phyloP scores from a whole-genome alignment of 2,329 filamentous ascomycete genomes.

The Orbilia quercus region DNA sequence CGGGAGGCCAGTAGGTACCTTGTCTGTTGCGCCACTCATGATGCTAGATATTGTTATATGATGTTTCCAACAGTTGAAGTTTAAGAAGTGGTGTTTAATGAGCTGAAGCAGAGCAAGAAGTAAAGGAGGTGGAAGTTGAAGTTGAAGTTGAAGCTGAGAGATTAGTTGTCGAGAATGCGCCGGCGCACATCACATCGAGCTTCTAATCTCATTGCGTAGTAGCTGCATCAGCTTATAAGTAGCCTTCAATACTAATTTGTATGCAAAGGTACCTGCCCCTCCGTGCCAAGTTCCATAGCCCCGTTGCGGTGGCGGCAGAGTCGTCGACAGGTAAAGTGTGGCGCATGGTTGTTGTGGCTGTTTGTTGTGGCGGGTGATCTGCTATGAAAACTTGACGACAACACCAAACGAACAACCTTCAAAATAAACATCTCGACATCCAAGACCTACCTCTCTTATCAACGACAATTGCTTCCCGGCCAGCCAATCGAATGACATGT shows the following conservation, averaged over 20 bases:
- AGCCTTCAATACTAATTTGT: background rate
- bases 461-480: background rate
- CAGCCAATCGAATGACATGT: constrained; percentile 46
- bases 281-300: constrained; percentile 4
- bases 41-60: background rate
- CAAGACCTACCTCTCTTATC: background rate
- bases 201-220: constrained; percentile 12
- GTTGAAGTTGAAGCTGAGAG: no score
- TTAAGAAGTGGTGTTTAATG: no score
- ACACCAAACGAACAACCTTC: background rate
- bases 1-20: constrained; percentile 31
- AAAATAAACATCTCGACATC: background rate
- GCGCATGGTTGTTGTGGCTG: background rate
- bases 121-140: no score
- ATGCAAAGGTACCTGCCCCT: background rate
- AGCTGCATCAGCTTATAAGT: constrained; percentile 26
- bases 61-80: no score
- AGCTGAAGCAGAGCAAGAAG: no score
- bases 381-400: constrained; percentile 35
- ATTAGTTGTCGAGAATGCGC: no score
- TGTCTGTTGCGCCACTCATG: constrained; percentile 38
- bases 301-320: background rate
- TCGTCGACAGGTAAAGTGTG: no score
- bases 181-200: background rate
- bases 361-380: constrained; percentile 2